Conservation (phyloP, 1,284 basidiomycete genomes). For the Neolentinus lepideus region DNA sequence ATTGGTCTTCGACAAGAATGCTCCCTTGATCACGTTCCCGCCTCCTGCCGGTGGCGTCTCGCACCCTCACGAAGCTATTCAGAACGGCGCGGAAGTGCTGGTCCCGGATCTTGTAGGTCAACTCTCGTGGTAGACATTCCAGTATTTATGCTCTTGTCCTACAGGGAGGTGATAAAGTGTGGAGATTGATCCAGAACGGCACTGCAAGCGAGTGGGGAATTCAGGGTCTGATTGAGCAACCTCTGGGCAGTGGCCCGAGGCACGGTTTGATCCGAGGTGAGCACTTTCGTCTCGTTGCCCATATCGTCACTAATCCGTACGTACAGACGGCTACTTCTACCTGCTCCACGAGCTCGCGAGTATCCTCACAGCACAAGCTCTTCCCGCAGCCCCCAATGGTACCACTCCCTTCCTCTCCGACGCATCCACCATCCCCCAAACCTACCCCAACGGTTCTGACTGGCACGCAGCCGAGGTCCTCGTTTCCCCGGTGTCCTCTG, state of each 20-base stretch:
- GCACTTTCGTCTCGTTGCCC: conserved; percentile 10
- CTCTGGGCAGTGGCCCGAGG: conserved; percentile 57
- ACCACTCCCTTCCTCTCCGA: conserved; percentile 42
- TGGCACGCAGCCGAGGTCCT: conserved; percentile 48
- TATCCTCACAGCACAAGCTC: conserved; percentile 52
- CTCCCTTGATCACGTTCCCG: conserved; percentile 47
- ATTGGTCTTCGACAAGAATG: conserved; percentile 32
- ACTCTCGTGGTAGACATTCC: not conserved
- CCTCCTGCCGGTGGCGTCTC: conserved; percentile 26
- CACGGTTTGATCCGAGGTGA: conserved; percentile 51
- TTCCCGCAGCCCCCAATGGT: conserved; percentile 39
- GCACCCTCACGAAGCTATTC: conserved; percentile 57
- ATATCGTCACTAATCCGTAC: not conserved
- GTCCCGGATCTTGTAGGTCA: conserved; percentile 55
- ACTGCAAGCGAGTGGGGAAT: conserved; percentile 38
- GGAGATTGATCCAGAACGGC: conserved; percentile 41
- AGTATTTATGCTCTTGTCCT: not conserved
- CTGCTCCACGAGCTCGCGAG: conserved; percentile 58
- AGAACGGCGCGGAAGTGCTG: conserved; percentile 46
- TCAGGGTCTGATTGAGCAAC: conserved; percentile 56
- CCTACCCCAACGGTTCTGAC: conserved; percentile 36
- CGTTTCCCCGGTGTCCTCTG: conserved; percentile 19
- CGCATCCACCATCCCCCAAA: conserved; percentile 47
- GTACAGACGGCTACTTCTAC: conserved; percentile 29
- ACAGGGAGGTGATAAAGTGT: conserved; percentile 60